These are phyloP conservation scores for Lotmaria passim DNA, from an alignment of 208 protist species.

Conservation along the genomic window DNA sequence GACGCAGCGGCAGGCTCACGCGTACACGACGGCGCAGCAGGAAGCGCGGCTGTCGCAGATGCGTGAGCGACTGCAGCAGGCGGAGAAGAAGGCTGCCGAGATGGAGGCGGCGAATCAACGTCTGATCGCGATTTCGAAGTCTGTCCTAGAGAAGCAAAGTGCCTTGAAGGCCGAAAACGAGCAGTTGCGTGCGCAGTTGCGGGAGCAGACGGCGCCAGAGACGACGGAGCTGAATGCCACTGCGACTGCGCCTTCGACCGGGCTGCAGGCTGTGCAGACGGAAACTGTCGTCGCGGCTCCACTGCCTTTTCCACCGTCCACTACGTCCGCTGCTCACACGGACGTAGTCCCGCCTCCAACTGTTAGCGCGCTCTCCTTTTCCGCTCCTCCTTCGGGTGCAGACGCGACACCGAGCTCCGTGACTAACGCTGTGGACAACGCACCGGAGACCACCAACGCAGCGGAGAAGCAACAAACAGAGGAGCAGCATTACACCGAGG, in stretches of 20 bases:
- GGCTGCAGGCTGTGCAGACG: too few relatives aligned
- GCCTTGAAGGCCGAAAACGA: slow-evolving; percentile 34
- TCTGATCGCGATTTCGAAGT: slow-evolving; percentile 44
- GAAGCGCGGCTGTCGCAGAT: slow-evolving; percentile 35
- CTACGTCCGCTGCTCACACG: too few relatives aligned
- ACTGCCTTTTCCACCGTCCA: too few relatives aligned
- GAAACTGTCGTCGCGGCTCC: too few relatives aligned
- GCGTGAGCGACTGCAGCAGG: slow-evolving; percentile 24
- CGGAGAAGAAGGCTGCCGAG: slow-evolving; percentile 23
- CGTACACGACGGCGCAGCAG: slow-evolving; percentile 18
- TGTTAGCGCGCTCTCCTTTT: too few relatives aligned
- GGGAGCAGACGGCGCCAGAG: slow-evolving; percentile 2
- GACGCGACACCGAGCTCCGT: too few relatives aligned
- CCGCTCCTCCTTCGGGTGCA: too few relatives aligned
- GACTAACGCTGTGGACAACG: too few relatives aligned
- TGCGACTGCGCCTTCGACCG: neutral
- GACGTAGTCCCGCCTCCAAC: too few relatives aligned
- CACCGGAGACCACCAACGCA: too few relatives aligned
- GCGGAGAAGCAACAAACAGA: too few relatives aligned
- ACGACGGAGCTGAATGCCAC: neutral
- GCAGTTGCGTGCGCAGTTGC: slow-evolving; percentile 27
- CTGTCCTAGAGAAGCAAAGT: slow-evolving; percentile 44
- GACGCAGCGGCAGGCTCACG: slow-evolving; percentile 18
- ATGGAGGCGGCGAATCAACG: slow-evolving; percentile 40
- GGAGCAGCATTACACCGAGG: too few relatives aligned